Conservation (phyloP, 179 eudicot genomes). For the Gypsophila paniculata region DNA sequence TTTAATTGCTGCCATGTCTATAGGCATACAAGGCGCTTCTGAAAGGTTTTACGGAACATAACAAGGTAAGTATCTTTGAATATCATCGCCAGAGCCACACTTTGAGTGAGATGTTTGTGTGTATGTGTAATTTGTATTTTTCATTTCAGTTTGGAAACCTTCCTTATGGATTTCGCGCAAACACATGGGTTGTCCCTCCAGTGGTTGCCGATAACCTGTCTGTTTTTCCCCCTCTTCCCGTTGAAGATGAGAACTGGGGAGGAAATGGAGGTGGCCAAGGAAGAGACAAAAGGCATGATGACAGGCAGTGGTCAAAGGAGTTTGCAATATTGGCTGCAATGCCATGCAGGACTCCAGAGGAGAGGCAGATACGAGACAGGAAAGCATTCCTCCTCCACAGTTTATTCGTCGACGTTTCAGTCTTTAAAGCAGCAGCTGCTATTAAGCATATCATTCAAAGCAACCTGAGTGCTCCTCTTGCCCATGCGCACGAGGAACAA, state of each 20-base stretch:
- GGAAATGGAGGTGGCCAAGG: constrained; percentile 98
- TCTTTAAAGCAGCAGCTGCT: constrained; percentile 65
- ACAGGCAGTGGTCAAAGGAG: constrained; percentile 88
- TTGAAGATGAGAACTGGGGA: constrained; percentile 91
- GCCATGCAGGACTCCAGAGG: constrained; percentile 91
- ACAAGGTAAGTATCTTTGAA: constrained; percentile 53
- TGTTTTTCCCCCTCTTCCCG: constrained; percentile 55
- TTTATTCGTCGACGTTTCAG: constrained; percentile 76
- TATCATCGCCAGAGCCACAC: constrained; percentile 5
- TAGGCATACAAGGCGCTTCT: constrained; percentile 90
- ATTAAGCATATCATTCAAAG: constrained; percentile 49
- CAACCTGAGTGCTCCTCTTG: constrained; percentile 41
- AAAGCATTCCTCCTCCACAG: constrained; percentile 95
- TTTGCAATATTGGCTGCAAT: constrained; percentile 70
- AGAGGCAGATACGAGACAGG: constrained; percentile 80
- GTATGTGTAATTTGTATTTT: constrained; percentile 10
- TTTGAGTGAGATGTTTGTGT: constrained; percentile 14
- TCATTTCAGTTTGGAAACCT: constrained; percentile 87
- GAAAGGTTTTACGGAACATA: constrained; percentile 86
- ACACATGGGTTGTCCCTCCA: constrained; percentile 89
- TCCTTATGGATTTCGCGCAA: constrained; percentile 93
- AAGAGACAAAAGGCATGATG: constrained; percentile 56
- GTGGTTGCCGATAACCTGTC: constrained; percentile 60
- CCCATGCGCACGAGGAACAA: constrained; percentile 50
- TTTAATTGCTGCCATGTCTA: constrained; percentile 9